Evolutionary conservation across 2,329 filamentous ascomycete species (phyloP), one percentile per base, ranked within the genome.

Genomic region (Penicillium sp.): DNA sequence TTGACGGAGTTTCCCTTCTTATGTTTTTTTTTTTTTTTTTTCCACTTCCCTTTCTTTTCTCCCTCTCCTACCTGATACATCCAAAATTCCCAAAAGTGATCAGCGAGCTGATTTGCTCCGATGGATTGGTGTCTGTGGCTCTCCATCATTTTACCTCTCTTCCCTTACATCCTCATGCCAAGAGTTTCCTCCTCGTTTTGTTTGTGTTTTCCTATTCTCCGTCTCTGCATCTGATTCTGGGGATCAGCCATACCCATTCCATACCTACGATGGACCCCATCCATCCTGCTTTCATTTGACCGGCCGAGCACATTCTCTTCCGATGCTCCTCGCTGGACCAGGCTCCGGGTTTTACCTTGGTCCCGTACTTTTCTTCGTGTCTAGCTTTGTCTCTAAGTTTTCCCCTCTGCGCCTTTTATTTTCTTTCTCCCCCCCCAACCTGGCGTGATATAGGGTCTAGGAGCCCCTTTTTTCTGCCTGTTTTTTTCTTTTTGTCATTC

Each of bases 1-100:
- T 67, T 67, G 66, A 64, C 63, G 67, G 66, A 65, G 63, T 66
- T n/a, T 71, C 43, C 59, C 55, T 61, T 56, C 46, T 31, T 52
- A 37, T 58, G 48, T 46, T 11, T 26, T 16, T 28, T 43, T 53
- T 55, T 60, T 53, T 57, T 50, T 39, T 56, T 61, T 55, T 51
- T 50, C 49, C 52, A 55, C 24, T 42, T n/a, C 21, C 10, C 14
- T 42, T 42, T 42, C 16, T 19, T 42, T 42, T 24, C 21, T 42
- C 19, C 10, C 43, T 56, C 46, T 44, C 40, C 26, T 33, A 45
- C 42, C n/a, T 54, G 58, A 62, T 59, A 57, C 50, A 49, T 54
- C 49, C 54, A 61, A 67, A 56, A 58, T 66, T 62, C 45, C 51
- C 56, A 60, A 67, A 62, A 64, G 62, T 59, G 56, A 65, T 66